A percentile compares a stretch with the other conserved stretches of the same genome.
Evolutionary conservation across 768 basidiomycete species (phyloP).

Genomic region (Termitomyces sp.): DNA sequence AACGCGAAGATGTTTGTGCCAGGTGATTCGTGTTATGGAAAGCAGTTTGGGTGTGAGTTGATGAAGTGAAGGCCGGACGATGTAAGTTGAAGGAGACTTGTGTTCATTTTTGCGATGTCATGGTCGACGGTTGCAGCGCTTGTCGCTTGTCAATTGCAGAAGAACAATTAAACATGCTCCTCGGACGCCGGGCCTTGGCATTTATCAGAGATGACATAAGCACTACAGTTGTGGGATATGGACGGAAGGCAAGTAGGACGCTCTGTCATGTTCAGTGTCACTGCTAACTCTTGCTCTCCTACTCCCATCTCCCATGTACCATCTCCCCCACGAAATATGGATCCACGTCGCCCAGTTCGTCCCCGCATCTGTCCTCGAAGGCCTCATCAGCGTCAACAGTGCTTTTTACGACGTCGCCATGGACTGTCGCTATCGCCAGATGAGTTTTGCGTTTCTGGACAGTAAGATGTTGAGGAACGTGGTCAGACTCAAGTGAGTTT

Average conservation of each 20-base stretch:
- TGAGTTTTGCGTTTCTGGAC: conserved; percentile 45
- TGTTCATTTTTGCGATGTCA: neutral
- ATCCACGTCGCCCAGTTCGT: conserved; percentile 23
- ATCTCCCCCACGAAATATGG: conserved; percentile 25
- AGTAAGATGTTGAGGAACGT: conserved; percentile 36
- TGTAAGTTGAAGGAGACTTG: no score
- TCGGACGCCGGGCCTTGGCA: neutral
- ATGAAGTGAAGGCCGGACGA: neutral
- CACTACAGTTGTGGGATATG: neutral
- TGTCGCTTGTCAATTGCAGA: no score
- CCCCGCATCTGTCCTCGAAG: conserved; percentile 11
- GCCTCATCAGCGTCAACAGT: conserved; percentile 19
- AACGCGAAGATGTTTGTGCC: conserved; percentile 6
- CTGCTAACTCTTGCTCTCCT: neutral
- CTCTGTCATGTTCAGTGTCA: conserved; percentile 10
- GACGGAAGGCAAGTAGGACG: neutral
- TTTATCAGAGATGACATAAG: conserved; percentile 1
- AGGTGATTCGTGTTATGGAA: conserved; percentile 3
- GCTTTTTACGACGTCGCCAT: conserved; percentile 28
- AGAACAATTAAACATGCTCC: neutral
- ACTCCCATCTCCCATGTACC: conserved; percentile 5
- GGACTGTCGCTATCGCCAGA: conserved; percentile 42
- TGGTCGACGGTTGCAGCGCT: no score
- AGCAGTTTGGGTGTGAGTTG: conserved; percentile 6
- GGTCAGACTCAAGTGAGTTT: conserved; percentile 29